phyloP scores from a whole-genome alignment of 116 monocot genomes.

The Cymodocea nodosa region DNA sequence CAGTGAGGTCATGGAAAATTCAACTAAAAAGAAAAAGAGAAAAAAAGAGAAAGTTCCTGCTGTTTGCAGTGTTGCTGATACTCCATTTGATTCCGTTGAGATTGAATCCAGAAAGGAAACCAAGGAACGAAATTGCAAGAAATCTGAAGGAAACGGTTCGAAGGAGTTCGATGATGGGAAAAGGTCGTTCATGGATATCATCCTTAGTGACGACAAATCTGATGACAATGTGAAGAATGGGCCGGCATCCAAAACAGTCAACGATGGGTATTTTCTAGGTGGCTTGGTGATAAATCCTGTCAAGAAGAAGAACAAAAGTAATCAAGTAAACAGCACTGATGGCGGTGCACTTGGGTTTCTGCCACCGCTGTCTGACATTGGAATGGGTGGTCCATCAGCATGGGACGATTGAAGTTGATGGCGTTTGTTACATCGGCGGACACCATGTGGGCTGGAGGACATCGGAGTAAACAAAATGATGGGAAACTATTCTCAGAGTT shows the following conservation, averaged over 20 bases:
- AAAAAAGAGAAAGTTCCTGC: background rate
- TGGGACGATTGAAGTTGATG: constrained; percentile 21
- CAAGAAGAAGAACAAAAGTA: constrained; percentile 32
- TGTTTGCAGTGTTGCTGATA: background rate
- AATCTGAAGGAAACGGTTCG: constrained; percentile 6
- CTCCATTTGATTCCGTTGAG: constrained; percentile 8
- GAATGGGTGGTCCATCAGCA: constrained; percentile 45
- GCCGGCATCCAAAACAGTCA: constrained; percentile 2
- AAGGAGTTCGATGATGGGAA: constrained; percentile 43
- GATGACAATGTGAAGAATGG: constrained; percentile 9
- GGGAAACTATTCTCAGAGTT: too few species aligned
- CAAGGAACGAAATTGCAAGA: constrained; percentile 26
- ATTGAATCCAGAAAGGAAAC: constrained; percentile 13
- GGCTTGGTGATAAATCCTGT: constrained; percentile 30
- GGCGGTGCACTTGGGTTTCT: constrained; percentile 7
- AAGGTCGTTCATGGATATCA: constrained; percentile 36
- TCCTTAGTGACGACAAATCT: constrained; percentile 14
- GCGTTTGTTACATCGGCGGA: too few species aligned
- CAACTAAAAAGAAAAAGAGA: constrained; percentile 1
- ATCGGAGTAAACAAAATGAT: too few species aligned
- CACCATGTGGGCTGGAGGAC: too few species aligned
- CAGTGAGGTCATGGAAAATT: background rate
- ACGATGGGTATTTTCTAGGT: constrained; percentile 14
- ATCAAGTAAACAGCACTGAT: background rate
- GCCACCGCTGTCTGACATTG: constrained; percentile 16